phyloP scores from a whole-genome alignment of 208 protist species.

The Naegleria fowleri region DNA sequence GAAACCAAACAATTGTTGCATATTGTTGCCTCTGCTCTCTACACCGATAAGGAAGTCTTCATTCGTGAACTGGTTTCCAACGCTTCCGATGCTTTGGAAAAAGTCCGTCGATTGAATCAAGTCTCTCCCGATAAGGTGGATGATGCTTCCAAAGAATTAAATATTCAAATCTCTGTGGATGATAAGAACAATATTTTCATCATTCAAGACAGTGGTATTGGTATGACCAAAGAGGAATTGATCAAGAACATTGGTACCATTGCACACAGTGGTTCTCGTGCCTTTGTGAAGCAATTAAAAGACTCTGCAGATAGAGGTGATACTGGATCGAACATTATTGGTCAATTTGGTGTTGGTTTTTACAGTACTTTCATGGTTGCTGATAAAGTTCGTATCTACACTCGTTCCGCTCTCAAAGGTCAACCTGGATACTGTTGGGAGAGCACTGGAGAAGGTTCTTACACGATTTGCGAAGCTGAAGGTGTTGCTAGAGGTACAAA shows the following conservation, averaged over 20 bases:
- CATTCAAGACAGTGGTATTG: slow-evolving; percentile 88
- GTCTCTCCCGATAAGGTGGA: slow-evolving; percentile 58
- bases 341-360: slow-evolving; percentile 96
- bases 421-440: slow-evolving; percentile 87
- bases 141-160: slow-evolving; percentile 28
- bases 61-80: slow-evolving; percentile 96
- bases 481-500: slow-evolving; percentile 89
- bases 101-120: slow-evolving; percentile 71
- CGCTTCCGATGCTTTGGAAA: slow-evolving; percentile 93
- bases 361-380: slow-evolving; percentile 94
- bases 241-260: slow-evolving; percentile 90
- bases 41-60: slow-evolving; percentile 96
- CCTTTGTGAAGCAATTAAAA: neutral
- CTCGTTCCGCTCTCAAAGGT: slow-evolving; percentile 60
- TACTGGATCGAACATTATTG: slow-evolving; percentile 49
- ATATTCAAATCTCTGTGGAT: slow-evolving; percentile 66
- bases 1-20: slow-evolving; percentile 95
- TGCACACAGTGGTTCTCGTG: slow-evolving; percentile 27
- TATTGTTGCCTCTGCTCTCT: slow-evolving; percentile 93
- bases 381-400: slow-evolving; percentile 84
- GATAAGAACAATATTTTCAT: slow-evolving; percentile 78
- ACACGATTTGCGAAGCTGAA: slow-evolving; percentile 83
- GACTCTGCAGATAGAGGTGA: slow-evolving; percentile 23
- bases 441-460: slow-evolving; percentile 80
- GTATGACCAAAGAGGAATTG: slow-evolving; percentile 93